Evolutionary conservation across 1,139 yeast species (phyloP).

Genomic region (Candida tropicalis): DNA sequence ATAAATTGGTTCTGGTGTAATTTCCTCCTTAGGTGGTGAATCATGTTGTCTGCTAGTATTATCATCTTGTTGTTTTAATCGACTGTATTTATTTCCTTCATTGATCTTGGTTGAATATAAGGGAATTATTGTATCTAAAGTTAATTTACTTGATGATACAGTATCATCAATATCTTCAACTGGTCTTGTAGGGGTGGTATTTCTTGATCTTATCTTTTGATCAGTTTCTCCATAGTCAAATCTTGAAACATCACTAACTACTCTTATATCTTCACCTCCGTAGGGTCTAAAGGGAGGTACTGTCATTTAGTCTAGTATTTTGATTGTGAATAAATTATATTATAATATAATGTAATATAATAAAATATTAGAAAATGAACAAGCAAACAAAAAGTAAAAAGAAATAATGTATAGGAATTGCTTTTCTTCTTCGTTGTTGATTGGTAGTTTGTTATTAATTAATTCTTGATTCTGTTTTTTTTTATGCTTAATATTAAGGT

Average conservation of each 20-base stretch:
- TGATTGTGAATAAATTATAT: too few species aligned
- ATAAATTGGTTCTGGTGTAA: conserved; percentile 3
- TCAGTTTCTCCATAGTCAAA: conserved; percentile 27
- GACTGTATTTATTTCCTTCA: conserved; percentile 8
- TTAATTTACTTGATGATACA: conserved; percentile 16
- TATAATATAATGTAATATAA: too few species aligned
- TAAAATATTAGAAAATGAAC: too few species aligned
- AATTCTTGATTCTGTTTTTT: too few species aligned
- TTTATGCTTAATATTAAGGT: too few species aligned
- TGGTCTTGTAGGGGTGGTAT: conserved; percentile 30
- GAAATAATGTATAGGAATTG: too few species aligned
- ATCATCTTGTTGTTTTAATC: conserved; percentile 4
- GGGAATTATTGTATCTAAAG: conserved; percentile 20
- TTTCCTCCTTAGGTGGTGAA: neutral
- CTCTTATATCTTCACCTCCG: conserved; percentile 25
- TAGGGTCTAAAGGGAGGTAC: conserved; percentile 24
- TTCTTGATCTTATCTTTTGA: conserved; percentile 30
- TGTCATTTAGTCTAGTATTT: neutral
- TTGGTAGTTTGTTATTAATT: too few species aligned
- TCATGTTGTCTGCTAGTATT: neutral
- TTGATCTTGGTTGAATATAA: conserved; percentile 16
- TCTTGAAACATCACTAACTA: conserved; percentile 35
- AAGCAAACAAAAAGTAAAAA: too few species aligned
- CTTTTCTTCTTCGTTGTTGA: too few species aligned
- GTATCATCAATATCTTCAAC: conserved; percentile 13